Percentiles rank a stretch among this genome's conserved stretches.
These are phyloP conservation scores for Fraxinus paxiana DNA, from an alignment of 305 asterid genomes.

Conservation along the genomic window DNA sequence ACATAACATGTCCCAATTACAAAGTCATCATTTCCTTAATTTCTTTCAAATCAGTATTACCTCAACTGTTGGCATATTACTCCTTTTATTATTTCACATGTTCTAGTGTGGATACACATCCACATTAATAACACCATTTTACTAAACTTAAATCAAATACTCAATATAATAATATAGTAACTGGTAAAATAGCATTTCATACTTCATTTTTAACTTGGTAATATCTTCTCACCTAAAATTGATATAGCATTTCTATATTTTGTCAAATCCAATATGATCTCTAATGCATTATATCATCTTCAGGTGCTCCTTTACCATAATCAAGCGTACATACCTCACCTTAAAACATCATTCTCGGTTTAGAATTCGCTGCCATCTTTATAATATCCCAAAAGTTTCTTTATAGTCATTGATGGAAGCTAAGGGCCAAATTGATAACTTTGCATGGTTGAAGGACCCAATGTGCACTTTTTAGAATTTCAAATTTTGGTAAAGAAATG, in stretches of 20 bases:
- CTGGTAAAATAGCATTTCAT: background rate
- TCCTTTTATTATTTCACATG: background rate
- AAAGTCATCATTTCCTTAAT: background rate
- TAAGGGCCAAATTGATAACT: background rate
- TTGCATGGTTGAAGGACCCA: background rate
- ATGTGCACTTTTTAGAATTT: background rate
- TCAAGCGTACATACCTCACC: background rate
- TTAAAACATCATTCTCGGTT: background rate
- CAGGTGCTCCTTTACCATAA: background rate
- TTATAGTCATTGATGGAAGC: background rate
- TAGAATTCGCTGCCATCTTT: background rate
- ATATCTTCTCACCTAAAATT: background rate
- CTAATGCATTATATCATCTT: background rate
- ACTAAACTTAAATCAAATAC: background rate
- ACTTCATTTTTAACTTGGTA: background rate
- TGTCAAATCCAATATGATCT: background rate
- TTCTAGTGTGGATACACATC: background rate
- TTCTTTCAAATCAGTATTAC: background rate
- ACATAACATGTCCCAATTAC: background rate
- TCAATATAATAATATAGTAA: background rate
- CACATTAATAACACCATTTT: background rate
- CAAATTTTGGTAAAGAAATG: too few species aligned
- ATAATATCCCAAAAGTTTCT: background rate
- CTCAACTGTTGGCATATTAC: background rate
- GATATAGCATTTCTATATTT: background rate